phyloP scores from a whole-genome alignment of 768 basidiomycete species.

The Hygrophorus pudorinus region DNA sequence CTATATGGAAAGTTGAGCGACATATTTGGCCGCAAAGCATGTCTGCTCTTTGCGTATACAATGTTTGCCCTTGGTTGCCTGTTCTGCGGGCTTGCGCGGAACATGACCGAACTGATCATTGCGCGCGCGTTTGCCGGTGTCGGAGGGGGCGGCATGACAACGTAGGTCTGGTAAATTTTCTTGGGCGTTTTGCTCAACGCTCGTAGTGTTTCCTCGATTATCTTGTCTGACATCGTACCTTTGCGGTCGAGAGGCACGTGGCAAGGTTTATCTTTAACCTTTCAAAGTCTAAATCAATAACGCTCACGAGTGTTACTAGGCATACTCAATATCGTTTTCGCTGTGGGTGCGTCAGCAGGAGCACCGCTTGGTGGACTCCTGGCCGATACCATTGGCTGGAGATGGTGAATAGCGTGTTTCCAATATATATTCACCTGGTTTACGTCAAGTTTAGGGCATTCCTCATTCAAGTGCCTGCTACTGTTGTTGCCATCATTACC shows the following conservation, averaged over 20 bases:
- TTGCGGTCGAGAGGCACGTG: conserved; percentile 57
- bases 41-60: conserved; percentile 44
- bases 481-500: conserved; percentile 39
- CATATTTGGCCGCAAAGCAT: conserved; percentile 52
- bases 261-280: conserved; percentile 35
- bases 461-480: conserved; percentile 49
- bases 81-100: conserved; percentile 41
- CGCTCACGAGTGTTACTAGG: conserved; percentile 20
- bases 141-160: conserved; percentile 54
- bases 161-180: conserved; percentile 27
- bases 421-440: neutral
- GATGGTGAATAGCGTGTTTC: conserved; percentile 32
- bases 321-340: conserved; percentile 49
- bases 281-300: neutral
- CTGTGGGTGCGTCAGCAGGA: conserved; percentile 46
- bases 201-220: conserved; percentile 46
- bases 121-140: conserved; percentile 48
- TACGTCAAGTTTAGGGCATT: conserved; percentile 33
- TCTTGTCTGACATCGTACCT: conserved; percentile 57
- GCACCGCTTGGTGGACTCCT: conserved; percentile 57
- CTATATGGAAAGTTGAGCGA: conserved; percentile 58
- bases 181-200: neutral
- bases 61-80: conserved; percentile 46
- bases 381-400: conserved; percentile 56
- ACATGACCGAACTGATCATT: conserved; percentile 43